Conservation (phyloP, 768 basidiomycete species). For the Scleroderma bovista region DNA sequence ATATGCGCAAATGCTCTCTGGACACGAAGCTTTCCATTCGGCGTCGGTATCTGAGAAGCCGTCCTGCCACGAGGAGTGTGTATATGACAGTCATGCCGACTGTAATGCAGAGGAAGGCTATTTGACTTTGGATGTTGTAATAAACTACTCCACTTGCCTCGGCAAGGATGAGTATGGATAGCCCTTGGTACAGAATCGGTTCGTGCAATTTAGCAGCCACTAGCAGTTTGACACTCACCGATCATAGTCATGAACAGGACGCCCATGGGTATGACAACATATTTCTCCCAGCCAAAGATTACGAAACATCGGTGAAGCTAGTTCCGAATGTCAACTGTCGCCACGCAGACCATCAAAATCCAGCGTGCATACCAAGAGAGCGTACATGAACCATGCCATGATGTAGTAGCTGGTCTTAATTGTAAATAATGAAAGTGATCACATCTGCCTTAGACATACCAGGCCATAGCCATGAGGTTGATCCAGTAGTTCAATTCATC, state of each 20-base stretch:
- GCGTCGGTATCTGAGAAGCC: conserved; percentile 19
- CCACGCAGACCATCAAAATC: not conserved
- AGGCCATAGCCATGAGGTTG: conserved; percentile 15
- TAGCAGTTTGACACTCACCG: conserved; percentile 4
- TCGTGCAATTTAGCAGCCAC: not conserved
- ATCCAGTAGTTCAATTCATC: conserved; percentile 11
- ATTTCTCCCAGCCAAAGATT: conserved; percentile 12
- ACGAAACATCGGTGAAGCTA: conserved; percentile 9
- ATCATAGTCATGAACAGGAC: conserved; percentile 8
- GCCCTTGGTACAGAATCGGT: conserved; percentile 4
- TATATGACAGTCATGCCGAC: conserved; percentile 26
- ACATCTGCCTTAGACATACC: conserved; percentile 5
- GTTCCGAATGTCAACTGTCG: not conserved
- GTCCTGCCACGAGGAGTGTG: conserved; percentile 25
- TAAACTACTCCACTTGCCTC: conserved; percentile 8
- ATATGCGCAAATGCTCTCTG: conserved; percentile 13
- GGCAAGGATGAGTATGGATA: conserved; percentile 13
- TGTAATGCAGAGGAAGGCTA: conserved; percentile 26
- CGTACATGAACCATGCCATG: conserved; percentile 28
- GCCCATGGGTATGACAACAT: conserved; percentile 12
- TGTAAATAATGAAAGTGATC: not conserved
- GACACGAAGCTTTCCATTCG: conserved; percentile 13
- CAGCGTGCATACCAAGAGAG: conserved; percentile 10
- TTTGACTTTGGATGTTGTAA: conserved; percentile 14
- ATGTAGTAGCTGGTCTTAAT: conserved; percentile 16